Evolutionary conservation across 1,284 basidiomycete genomes (phyloP).

Genomic region (Ganoderma lucidum): DNA sequence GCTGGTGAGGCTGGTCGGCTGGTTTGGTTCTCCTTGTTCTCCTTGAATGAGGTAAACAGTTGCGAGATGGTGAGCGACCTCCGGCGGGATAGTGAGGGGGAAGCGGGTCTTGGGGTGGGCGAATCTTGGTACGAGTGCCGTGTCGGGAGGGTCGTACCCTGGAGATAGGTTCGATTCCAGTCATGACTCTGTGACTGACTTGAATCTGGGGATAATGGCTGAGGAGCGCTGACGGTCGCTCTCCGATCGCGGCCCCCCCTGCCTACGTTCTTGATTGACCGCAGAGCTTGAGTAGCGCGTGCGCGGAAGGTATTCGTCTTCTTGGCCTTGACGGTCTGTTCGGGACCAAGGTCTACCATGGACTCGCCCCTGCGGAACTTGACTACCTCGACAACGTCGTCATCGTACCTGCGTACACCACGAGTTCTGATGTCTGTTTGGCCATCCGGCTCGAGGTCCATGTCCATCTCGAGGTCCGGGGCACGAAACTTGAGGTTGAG

Average conservation of each 20-base stretch:
- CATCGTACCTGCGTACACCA: conserved; percentile 42
- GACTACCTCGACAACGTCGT: conserved; percentile 71
- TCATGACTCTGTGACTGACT: neutral
- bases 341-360: conserved; percentile 40
- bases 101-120: conserved; percentile 16
- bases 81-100: conserved; percentile 34
- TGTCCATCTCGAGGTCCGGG: conserved; percentile 19
- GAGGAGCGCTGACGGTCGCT: conserved; percentile 30
- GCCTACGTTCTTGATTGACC: conserved; percentile 64
- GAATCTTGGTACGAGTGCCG: conserved; percentile 21
- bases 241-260: conserved; percentile 38
- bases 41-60: conserved; percentile 39
- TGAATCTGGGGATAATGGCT: neutral
- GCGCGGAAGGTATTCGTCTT: conserved; percentile 61
- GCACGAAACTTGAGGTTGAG: conserved; percentile 7
- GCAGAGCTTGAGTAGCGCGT: conserved; percentile 67
- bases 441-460: conserved; percentile 26
- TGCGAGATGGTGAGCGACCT: conserved; percentile 40
- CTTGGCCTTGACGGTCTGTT: conserved; percentile 41
- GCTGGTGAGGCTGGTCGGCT: conserved; percentile 28
- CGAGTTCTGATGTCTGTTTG: conserved; percentile 28
- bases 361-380: conserved; percentile 61
- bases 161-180: neutral
- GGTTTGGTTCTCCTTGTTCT: conserved; percentile 27
- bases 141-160: conserved; percentile 20